Conservation (phyloP, 2,329 filamentous ascomycete species). For the Calonectria pseudoreteaudii region DNA sequence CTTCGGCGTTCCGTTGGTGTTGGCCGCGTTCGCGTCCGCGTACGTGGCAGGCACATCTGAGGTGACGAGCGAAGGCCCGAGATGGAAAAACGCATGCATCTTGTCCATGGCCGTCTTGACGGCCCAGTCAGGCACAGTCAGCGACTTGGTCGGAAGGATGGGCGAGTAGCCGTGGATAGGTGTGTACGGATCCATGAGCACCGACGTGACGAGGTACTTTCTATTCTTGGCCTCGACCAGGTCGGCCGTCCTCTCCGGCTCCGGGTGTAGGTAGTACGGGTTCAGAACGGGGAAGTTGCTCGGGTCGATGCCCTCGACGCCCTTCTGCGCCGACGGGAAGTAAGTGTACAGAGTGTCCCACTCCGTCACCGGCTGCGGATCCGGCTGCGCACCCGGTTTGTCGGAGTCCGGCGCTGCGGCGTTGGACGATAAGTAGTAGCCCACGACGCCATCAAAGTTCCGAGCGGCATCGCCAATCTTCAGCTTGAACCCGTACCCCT, state of each 20-base stretch:
- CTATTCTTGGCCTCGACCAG: neutral
- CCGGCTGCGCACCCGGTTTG: neutral
- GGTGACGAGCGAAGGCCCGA: neutral
- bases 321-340: neutral
- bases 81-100: slow-evolving; percentile 8
- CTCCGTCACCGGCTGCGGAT: neutral
- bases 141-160: neutral
- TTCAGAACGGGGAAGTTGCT: neutral
- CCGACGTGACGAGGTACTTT: neutral
- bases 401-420: neutral
- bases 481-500: neutral
- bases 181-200: slow-evolving; percentile 1
- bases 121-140: neutral
- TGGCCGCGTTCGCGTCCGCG: neutral
- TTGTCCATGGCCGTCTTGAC: neutral
- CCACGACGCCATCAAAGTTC: neutral
- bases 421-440: neutral
- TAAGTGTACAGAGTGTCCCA: slow-evolving; percentile 1
- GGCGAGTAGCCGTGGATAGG: neutral
- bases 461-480: neutral
- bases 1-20: neutral
- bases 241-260: neutral
- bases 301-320: neutral
- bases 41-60: neutral
- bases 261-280: neutral